Evolutionary conservation across 495 filamentous ascomycete genomes (phyloP).

Genomic region (Parachaetomium inaequale): DNA sequence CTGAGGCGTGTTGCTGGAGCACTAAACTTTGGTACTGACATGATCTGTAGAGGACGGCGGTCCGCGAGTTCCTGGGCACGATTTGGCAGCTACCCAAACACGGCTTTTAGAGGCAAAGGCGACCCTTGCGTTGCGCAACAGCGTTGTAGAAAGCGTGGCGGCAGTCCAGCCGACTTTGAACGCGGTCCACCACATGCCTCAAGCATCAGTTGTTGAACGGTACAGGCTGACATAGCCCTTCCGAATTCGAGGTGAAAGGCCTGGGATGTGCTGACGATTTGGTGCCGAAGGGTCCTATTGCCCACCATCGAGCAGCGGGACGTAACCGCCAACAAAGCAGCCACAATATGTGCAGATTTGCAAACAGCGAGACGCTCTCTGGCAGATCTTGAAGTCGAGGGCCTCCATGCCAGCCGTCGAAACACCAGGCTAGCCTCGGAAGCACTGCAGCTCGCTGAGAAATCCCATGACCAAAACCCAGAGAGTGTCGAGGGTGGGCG

Average conservation of each 20-base stretch:
- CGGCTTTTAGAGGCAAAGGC: constrained; percentile 67
- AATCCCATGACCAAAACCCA: constrained; percentile 49
- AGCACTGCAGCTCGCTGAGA: constrained; percentile 58
- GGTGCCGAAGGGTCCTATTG: constrained; percentile 55
- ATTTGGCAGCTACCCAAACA: constrained; percentile 41
- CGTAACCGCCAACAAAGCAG: constrained; percentile 55
- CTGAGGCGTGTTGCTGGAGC: too few relatives aligned
- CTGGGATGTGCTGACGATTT: neutral
- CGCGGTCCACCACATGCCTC: constrained; percentile 66
- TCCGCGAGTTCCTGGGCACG: neutral
- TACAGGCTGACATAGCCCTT: constrained; percentile 33
- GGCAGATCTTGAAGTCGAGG: constrained; percentile 53
- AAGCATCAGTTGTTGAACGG: constrained; percentile 64
- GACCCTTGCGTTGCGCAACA: constrained; percentile 61
- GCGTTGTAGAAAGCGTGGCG: constrained; percentile 62
- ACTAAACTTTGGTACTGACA: neutral
- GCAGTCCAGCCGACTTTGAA: constrained; percentile 70
- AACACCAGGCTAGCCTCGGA: constrained; percentile 61
- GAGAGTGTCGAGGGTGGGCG: constrained; percentile 50
- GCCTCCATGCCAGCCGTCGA: constrained; percentile 48
- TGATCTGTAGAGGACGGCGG: neutral
- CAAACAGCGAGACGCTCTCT: constrained; percentile 47
- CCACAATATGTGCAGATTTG: constrained; percentile 52
- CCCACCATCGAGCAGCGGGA: constrained; percentile 66
- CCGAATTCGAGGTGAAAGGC: neutral